These are phyloP conservation scores for Plantago coronopus DNA, from an alignment of 305 asterid genomes.

Conservation along the genomic window DNA sequence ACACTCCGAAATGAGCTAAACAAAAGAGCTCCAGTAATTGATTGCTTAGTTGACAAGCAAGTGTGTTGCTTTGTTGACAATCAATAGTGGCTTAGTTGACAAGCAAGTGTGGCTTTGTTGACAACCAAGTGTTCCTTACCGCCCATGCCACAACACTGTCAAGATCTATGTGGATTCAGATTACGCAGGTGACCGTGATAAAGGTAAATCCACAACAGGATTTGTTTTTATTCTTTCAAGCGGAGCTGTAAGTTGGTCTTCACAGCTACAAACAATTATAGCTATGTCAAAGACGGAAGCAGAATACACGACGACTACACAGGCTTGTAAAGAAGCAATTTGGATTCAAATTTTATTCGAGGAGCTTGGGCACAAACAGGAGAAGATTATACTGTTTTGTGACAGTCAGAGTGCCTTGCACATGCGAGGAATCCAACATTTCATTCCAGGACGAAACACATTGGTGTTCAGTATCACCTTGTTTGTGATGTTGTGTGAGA, in stretches of 20 bases:
- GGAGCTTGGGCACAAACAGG: slow-evolving; percentile 11
- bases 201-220: neutral
- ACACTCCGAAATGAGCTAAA: too few species aligned
- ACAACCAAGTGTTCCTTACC: too few species aligned
- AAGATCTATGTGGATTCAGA: neutral
- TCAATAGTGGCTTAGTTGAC: too few species aligned
- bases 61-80: too few species aligned
- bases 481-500: neutral
- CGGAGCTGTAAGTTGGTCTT: slow-evolving; percentile 4
- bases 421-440: too few species aligned
- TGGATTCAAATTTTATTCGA: neutral
- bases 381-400: slow-evolving; percentile 1
- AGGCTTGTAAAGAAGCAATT: neutral
- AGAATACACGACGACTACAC: slow-evolving; percentile 1
- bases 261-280: neutral
- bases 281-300: slow-evolving; percentile 3
- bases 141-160: too few species aligned
- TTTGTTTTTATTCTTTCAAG: neutral
- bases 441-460: neutral
- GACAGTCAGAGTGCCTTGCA: neutral
- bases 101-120: too few species aligned
- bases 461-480: slow-evolving; percentile 3
- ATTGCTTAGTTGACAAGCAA: too few species aligned
- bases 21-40: too few species aligned
- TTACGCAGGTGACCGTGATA: slow-evolving; percentile 1